Percentiles rank a stretch among this genome's conserved stretches.
Conservation (phyloP, 108 stramenopile species). For the Nannochloropsis oceanica region DNA sequence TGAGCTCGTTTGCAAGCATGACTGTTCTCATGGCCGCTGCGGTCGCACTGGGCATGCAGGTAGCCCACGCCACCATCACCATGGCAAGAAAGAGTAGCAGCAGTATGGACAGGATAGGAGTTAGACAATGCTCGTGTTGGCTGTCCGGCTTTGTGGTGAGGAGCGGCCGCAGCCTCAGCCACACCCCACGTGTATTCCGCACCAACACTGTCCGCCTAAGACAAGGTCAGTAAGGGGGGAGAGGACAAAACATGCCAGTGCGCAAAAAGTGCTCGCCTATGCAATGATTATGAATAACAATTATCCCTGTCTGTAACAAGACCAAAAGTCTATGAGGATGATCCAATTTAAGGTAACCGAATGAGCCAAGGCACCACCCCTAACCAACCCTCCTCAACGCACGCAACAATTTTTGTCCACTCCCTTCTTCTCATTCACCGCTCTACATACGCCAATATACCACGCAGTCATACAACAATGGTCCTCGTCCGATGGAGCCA, state of each 20-base stretch:
- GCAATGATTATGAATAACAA: background rate
- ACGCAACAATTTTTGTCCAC: no score
- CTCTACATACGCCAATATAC: no score
- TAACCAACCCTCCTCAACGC: no score
- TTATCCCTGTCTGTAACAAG: background rate
- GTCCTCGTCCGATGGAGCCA: background rate
- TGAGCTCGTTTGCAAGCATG: background rate
- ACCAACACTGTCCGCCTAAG: background rate
- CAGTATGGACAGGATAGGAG: background rate
- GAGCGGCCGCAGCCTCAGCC: no score
- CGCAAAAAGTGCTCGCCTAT: background rate
- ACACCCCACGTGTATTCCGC: no score
- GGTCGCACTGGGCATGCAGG: background rate
- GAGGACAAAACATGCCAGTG: background rate
- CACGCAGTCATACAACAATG: background rate
- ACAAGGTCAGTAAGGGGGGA: background rate
- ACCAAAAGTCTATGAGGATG: background rate
- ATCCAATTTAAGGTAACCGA: background rate
- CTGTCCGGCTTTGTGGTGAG: no score
- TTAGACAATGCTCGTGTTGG: no score
- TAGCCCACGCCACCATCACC: background rate
- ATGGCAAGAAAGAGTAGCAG: background rate
- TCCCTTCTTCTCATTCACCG: no score
- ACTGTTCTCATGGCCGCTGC: background rate
- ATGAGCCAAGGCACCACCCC: background rate